A percentile compares a stretch with the other conserved stretches of the same genome.
phyloP scores from a whole-genome alignment of 352 stramenopile genomes.

The Globisporangium lucens region DNA sequence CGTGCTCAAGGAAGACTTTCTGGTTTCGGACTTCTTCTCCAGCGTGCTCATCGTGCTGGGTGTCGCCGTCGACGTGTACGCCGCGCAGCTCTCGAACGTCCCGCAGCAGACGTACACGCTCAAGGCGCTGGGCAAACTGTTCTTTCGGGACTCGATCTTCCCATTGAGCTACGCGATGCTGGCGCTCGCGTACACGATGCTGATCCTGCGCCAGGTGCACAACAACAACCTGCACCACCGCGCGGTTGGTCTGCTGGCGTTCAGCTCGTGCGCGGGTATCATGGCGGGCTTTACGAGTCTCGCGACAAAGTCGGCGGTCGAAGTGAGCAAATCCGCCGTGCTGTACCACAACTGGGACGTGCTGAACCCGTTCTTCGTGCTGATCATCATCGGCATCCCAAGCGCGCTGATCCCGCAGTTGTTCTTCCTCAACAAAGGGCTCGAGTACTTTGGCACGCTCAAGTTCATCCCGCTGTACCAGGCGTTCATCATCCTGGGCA shows the following conservation, averaged over 20 bases:
- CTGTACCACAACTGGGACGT: constrained; percentile 37
- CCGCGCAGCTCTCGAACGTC: constrained; percentile 42
- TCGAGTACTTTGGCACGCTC: constrained; percentile 76
- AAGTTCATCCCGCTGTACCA: constrained; percentile 83
- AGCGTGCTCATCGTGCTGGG: constrained; percentile 62
- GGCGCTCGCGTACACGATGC: constrained; percentile 40
- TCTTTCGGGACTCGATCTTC: constrained; percentile 58
- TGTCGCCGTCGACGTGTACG: constrained; percentile 59
- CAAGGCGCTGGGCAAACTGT: constrained; percentile 36
- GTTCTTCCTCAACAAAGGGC: constrained; percentile 76
- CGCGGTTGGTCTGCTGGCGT: constrained; percentile 49
- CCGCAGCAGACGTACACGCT: constrained; percentile 56
- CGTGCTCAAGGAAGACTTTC: constrained; percentile 55
- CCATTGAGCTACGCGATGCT: constrained; percentile 49
- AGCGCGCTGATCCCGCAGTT: constrained; percentile 61
- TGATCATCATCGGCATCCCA: constrained; percentile 57
- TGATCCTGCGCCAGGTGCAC: constrained; percentile 58
- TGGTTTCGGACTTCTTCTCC: constrained; percentile 47
- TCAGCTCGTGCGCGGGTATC: constrained; percentile 69
- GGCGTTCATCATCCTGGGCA: constrained; percentile 80
- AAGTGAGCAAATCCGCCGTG: constrained; percentile 57
- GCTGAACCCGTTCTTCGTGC: constrained; percentile 67
- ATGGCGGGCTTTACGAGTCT: constrained; percentile 79
- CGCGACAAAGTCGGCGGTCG: constrained; percentile 69
- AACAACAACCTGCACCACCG: constrained; percentile 44